Conservation (phyloP, 352 stramenopile species). For the Blastocystis hominis region DNA sequence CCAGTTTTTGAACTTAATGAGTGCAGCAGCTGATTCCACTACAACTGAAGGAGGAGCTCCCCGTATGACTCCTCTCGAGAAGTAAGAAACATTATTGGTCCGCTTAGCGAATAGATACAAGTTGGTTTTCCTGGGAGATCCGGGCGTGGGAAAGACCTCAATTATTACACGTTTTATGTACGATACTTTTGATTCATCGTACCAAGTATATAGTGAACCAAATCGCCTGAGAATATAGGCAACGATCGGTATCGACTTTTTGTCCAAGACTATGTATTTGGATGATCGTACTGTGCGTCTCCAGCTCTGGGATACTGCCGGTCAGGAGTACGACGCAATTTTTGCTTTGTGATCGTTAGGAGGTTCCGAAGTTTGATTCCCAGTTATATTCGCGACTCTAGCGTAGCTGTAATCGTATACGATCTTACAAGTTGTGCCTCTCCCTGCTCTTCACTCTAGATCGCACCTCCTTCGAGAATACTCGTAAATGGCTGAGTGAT, state of each 20-base stretch:
- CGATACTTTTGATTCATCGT: conserved; percentile 89
- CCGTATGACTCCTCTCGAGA: conserved; percentile 47
- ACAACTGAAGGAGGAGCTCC: conserved; percentile 43
- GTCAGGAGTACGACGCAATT: conserved; percentile 76
- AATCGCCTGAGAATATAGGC: conserved; percentile 65
- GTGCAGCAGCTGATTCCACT: conserved; percentile 10
- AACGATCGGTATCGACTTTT: conserved; percentile 99
- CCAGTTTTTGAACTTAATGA: neutral
- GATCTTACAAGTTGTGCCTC: conserved; percentile 86
- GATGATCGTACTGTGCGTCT: conserved; percentile 92
- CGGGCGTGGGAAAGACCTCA: conserved; percentile 96
- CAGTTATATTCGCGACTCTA: conserved; percentile 95
- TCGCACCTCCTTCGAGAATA: conserved; percentile 92
- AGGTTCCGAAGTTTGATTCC: conserved; percentile 84
- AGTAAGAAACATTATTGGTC: neutral
- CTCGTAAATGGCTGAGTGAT: conserved; percentile 97
- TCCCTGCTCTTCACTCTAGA: conserved; percentile 64
- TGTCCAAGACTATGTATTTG: conserved; percentile 98
- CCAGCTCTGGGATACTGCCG: conserved; percentile 95
- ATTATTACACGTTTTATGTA: conserved; percentile 99
- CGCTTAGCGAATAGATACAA: conserved; percentile 59
- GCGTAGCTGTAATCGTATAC: conserved; percentile 96
- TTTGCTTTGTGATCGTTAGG: conserved; percentile 40
- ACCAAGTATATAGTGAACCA: conserved; percentile 68
- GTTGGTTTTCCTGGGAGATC: conserved; percentile 81